phyloP scores from a whole-genome alignment of 345 rosid genomes.

The Lepidium aucheri region DNA sequence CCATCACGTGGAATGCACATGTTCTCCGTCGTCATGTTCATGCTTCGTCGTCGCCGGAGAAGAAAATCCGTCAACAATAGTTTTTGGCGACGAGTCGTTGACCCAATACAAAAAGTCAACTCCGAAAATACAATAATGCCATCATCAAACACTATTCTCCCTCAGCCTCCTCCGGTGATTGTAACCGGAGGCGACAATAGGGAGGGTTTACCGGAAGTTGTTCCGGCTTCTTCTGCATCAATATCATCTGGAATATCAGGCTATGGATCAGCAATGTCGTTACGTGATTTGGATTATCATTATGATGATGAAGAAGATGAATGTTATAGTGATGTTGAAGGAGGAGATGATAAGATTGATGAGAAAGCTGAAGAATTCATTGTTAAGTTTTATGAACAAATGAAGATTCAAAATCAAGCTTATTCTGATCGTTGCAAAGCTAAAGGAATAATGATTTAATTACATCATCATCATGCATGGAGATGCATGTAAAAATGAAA shows the following conservation, averaged over 20 bases:
- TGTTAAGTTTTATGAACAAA: conserved; percentile 45
- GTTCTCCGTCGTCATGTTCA: conserved; percentile 37
- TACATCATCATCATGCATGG: conserved; percentile 1
- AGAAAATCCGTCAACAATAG: conserved; percentile 30
- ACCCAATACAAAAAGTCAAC: conserved; percentile 34
- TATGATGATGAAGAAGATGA: conserved; percentile 7
- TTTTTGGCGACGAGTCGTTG: conserved; percentile 37
- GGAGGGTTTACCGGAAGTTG: background rate
- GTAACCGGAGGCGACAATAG: background rate
- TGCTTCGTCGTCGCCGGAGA: conserved; percentile 31
- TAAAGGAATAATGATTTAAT: conserved; percentile 1
- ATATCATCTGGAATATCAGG: conserved; percentile 18
- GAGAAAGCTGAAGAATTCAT: conserved; percentile 71
- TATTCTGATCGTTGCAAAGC: conserved; percentile 19
- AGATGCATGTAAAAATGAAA: background rate
- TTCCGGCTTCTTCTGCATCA: conserved; percentile 16
- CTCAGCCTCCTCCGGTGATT: conserved; percentile 10
- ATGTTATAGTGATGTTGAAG: conserved; percentile 15
- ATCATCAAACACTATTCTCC: conserved; percentile 27
- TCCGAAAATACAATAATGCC: conserved; percentile 17
- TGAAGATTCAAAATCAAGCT: conserved; percentile 37
- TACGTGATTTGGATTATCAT: conserved; percentile 19
- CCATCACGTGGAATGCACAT: conserved; percentile 35
- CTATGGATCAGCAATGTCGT: conserved; percentile 43
- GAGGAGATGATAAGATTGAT: conserved; percentile 61